Conservation (phyloP, 495 filamentous ascomycete species). For the Trichocladium antarcticum region DNA sequence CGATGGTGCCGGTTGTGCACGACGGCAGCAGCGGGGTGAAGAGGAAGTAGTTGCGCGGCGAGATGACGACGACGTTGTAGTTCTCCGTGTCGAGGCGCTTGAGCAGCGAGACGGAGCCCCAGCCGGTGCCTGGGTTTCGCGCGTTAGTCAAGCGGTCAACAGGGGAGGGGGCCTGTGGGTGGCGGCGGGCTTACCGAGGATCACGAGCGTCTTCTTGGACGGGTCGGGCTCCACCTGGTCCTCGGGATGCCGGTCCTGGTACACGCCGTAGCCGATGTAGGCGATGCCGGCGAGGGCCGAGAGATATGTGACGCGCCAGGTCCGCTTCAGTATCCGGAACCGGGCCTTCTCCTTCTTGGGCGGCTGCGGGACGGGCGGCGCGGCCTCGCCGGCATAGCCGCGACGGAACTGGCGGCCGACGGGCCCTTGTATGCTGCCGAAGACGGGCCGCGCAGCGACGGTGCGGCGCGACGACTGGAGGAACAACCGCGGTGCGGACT, state of each 20-base stretch:
- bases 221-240: constrained; percentile 75
- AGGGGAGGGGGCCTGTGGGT: neutral
- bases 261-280: constrained; percentile 70
- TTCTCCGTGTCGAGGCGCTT: constrained; percentile 98
- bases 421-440: constrained; percentile 13
- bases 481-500: constrained; percentile 20
- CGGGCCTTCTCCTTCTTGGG: constrained; percentile 31
- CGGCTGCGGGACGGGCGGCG: constrained; percentile 17
- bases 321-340: constrained; percentile 35
- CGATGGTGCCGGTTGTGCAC: constrained; percentile 92
- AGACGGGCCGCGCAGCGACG: constrained; percentile 14
- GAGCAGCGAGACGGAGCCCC: constrained; percentile 90
- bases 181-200: constrained; percentile 59
- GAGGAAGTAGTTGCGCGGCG: constrained; percentile 97
- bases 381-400: constrained; percentile 30
- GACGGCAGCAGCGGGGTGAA: constrained; percentile 96
- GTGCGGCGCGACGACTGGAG: constrained; percentile 18
- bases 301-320: constrained; percentile 69
- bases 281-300: constrained; percentile 54
- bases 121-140: constrained; percentile 78
- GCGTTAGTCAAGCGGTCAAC: constrained; percentile 9
- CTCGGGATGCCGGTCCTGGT: constrained; percentile 63
- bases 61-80: constrained; percentile 96
- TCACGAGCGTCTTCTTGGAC: constrained; percentile 90
- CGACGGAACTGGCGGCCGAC: constrained; percentile 32